Base-by-base conservation (phyloP, 805 yeast species). In the Candida odintsovae region DNA sequence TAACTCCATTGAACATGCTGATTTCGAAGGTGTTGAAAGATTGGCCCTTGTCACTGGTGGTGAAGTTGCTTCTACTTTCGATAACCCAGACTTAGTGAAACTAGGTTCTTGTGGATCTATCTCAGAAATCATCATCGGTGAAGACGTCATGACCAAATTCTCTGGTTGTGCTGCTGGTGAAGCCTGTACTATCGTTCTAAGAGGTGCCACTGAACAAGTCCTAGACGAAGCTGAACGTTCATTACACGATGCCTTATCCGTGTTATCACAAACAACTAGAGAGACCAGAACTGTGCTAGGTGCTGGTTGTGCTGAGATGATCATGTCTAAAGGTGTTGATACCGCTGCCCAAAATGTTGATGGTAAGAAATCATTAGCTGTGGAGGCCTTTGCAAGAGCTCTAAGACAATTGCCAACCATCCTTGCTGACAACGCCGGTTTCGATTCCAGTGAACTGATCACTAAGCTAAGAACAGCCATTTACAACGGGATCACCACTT, bases 151-250 rank as follows among this genome's bases (percentile, higher is more conserved):
- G 79, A 79, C 90, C 51, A 88, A 86, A 67, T 94, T 94, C 61
- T 81, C 94, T n/a, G 99, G 99, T 26, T 95, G 92, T 51, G 84
- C 88, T 44, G 90, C 90, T 15, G 96, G 97, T 50, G 88, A 88
- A 67, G 98, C 98, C 6, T 94, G 99, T 73, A 90, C 97, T 2
- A 82, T 94, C 58, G 96, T 94, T 22, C 71, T 94, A 55, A 80
- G 99, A 65, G 99, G 99, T 56, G 97, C 99, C 37, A 95, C 99
- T 18, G 96, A 92, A 53, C 97, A 90, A 67, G 87, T 92, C 2
- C 74, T 95, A 50, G 98, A 90, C 54, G 99, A 94, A 71, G 95
- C 97, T 28, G 97, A 92, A 67, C 83, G 99, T 67, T 90, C 98
- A 0, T 72, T 94, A 49, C 99, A 94, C 61, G 99, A 94, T 68